Evolutionary conservation across 768 basidiomycete genomes (phyloP).

Genomic region (Mycena haematopus): DNA sequence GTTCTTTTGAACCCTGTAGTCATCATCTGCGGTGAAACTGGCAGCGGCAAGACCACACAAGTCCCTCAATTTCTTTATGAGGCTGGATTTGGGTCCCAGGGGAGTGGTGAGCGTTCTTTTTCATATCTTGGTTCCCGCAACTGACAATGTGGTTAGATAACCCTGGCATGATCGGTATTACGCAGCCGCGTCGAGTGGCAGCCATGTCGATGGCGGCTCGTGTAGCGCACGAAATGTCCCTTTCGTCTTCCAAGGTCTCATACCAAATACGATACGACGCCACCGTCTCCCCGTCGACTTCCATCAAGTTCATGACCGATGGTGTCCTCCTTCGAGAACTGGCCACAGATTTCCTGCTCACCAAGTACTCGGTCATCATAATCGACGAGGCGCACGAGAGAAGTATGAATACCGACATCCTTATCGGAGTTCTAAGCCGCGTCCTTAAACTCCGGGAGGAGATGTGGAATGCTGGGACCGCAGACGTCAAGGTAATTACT

Average conservation of each 20-base stretch:
- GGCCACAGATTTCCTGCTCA: conserved; percentile 91
- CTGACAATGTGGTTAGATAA: conserved; percentile 69
- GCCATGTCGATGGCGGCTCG: conserved; percentile 96
- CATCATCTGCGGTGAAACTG: conserved; percentile 90
- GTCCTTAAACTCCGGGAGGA: conserved; percentile 89
- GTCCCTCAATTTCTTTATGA: conserved; percentile 99
- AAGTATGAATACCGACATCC: conserved; percentile 97
- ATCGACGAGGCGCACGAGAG: conserved; percentile 99
- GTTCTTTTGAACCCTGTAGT: conserved; percentile 87
- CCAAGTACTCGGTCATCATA: conserved; percentile 91
- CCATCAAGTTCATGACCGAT: conserved; percentile 99
- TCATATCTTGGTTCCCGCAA: not conserved
- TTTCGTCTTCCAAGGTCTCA: conserved; percentile 82
- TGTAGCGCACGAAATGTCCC: conserved; percentile 90
- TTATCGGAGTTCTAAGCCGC: conserved; percentile 95
- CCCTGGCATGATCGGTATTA: conserved; percentile 97
- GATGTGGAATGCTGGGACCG: conserved; percentile 83
- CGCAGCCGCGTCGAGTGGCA: conserved; percentile 96
- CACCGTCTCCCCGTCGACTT: conserved; percentile 86
- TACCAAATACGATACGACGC: conserved; percentile 99
- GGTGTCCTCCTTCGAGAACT: conserved; percentile 95
- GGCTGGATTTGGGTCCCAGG: conserved; percentile 87
- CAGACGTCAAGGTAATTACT: conserved; percentile 65
- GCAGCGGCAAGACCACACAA: conserved; percentile 98
- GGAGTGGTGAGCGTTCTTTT: conserved; percentile 64